Base-by-base conservation (phyloP, 73 alveolate species). In the Urostyla sp. region DNA sequence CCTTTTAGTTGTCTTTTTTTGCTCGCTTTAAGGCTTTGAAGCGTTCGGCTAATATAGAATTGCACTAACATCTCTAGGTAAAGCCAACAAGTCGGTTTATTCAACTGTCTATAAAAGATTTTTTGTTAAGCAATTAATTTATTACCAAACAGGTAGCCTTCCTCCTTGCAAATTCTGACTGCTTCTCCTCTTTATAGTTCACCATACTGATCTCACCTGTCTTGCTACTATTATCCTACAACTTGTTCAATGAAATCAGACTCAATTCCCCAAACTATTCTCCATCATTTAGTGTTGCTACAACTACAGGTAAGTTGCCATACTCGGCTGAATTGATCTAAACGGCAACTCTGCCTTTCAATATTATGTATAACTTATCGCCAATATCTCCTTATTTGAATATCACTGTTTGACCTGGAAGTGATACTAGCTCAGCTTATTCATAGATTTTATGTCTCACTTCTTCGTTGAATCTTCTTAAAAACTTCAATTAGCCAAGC, bases 341-440 rank as follows among this genome's bases (percentile, higher is more conserved):
- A 34, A 77, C 88, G 3, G 79, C 56, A 15, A 77, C 88, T 44
- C 79, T 54, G 10, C 88, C 88, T 31, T 77, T 77, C n/a, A 77
- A 7, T 3, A 77, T 77, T 11, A 83, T 72, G 43, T 83, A 83
- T 10, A 83, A 49, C 38, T 83, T 72, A 44, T 83, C 92, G 24
- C 92, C 92, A 31, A 72, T 61, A 26, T 75, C 80, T 4, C 92
- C 92, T 73, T 83, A 32, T 20, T 54, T 58, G 43, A 83, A 83
- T 0, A 83, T 57, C 13, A 73, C 34, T 0, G 54, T 51, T 48
- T 51, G 35, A 7, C 57, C 24, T 16, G 23, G 72, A 0, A 51
- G 20, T 0, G 75, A 16, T 18, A 73, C 16, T 5, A 18, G 45
- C 72, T 49, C 72, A 3, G 85, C 61, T 30, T 73, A 37, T 0